Conservation (phyloP, 352 stramenopile species). For the Blastocystis sp. region DNA sequence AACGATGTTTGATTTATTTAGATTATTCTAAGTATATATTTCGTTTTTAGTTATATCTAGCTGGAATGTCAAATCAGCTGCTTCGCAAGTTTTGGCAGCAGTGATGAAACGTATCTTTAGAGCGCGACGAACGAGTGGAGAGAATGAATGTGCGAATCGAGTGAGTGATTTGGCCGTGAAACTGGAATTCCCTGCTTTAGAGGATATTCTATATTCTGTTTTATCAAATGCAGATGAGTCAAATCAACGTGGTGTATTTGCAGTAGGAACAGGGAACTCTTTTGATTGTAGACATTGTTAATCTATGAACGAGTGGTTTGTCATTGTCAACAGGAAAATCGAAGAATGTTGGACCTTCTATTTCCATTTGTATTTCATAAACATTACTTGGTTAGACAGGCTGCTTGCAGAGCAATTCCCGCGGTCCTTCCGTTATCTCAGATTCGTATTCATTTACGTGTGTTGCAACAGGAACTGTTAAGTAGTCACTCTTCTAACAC, state of each 20-base stretch:
- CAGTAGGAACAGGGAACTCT: not conserved
- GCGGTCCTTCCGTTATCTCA: not conserved
- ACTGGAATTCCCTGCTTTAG: constrained; percentile 14
- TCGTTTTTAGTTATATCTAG: not conserved
- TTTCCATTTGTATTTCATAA: not conserved
- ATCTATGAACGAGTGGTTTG: not conserved
- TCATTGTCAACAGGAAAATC: not conserved
- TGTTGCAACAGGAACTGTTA: not conserved
- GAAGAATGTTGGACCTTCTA: not conserved
- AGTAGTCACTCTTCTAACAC: not conserved
- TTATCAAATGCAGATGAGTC: not conserved
- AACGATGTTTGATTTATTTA: not conserved
- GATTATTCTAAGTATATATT: not conserved
- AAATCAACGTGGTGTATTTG: not conserved
- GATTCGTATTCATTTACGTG: not conserved
- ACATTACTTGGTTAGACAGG: not conserved
- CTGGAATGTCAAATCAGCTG: constrained; percentile 10
- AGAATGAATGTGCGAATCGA: not conserved
- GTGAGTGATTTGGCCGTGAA: not conserved
- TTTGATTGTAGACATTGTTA: not conserved
- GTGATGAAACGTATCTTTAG: not conserved
- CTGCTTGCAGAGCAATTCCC: not conserved
- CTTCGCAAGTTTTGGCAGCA: not conserved
- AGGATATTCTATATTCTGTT: not conserved
- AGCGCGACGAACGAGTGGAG: not conserved